These are phyloP conservation scores for Sugiyamaella lignohabitans DNA, from an alignment of 805 yeast species.

Conservation along the genomic window DNA sequence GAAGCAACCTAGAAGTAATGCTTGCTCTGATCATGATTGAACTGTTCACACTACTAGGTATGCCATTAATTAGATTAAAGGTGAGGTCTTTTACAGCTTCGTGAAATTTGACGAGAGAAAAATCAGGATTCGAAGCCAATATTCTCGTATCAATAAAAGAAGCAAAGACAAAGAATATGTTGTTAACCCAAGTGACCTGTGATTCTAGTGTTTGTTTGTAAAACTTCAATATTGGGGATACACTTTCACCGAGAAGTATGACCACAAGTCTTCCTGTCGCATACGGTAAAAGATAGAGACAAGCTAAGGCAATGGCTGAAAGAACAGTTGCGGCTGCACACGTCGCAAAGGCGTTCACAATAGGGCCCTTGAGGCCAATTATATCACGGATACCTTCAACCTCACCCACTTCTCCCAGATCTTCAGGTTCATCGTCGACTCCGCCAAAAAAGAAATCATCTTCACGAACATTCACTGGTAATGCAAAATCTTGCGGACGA, in stretches of 20 bases:
- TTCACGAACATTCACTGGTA: too few species aligned
- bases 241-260: not conserved
- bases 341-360: constrained; percentile 20
- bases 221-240: not conserved
- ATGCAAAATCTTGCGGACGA: too few species aligned
- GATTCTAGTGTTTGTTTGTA: not conserved
- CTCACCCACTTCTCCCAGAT: constrained; percentile 14
- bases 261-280: constrained; percentile 17
- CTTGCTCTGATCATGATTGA: too few species aligned
- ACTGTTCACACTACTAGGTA: too few species aligned
- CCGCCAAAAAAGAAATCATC: not conserved
- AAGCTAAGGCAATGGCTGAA: constrained; percentile 12
- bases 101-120: not conserved
- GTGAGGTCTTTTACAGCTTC: not conserved
- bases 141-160: too few species aligned
- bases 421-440: not conserved
- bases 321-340: constrained; percentile 19
- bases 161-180: too few species aligned
- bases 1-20: constrained; percentile 7
- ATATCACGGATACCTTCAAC: constrained; percentile 27
- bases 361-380: constrained; percentile 25
- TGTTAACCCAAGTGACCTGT: not conserved
- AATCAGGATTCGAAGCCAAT: not conserved
- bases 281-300: constrained; percentile 25
- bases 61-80: constrained; percentile 1